phyloP scores from a whole-genome alignment of 805 yeast genomes.

The Myxozyma mucilagina region DNA sequence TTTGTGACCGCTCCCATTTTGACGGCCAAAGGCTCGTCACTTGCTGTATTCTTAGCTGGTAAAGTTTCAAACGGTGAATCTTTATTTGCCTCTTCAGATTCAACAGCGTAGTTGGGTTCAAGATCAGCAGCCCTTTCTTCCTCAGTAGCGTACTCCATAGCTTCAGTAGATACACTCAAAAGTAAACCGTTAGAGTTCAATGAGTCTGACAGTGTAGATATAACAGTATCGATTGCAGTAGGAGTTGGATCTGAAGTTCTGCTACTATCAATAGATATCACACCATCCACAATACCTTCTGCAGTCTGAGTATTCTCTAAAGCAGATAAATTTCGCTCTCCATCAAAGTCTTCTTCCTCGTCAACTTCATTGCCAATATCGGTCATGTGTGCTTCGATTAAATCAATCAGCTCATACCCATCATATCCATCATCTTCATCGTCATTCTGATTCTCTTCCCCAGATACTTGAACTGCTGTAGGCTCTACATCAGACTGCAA shows the following conservation, averaged over 20 bases:
- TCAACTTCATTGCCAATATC: conserved; percentile 1
- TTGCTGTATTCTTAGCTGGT: no score
- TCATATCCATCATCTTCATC: conserved; percentile 10
- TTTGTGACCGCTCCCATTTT: no score
- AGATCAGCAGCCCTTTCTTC: background rate
- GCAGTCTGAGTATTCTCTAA: background rate
- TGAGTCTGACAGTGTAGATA: background rate
- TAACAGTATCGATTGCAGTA: background rate
- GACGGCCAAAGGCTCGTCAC: no score
- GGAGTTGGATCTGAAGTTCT: background rate
- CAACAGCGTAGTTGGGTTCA: background rate
- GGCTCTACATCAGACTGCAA: background rate
- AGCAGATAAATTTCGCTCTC: conserved; percentile 1
- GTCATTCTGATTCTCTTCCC: background rate
- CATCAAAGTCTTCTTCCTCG: background rate
- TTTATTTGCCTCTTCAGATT: background rate
- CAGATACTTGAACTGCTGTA: background rate
- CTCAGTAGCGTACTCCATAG: background rate
- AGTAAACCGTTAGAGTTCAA: background rate
- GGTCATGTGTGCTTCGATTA: conserved; percentile 20
- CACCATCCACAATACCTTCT: background rate
- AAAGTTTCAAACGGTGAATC: no score
- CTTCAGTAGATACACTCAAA: background rate
- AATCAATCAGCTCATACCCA: conserved; percentile 16
- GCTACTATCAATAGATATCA: conserved; percentile 1